Evolutionary conservation across 306 rosid genomes (phyloP), one percentile per base, ranked within the genome.

Genomic region (Medicago lupulina): DNA sequence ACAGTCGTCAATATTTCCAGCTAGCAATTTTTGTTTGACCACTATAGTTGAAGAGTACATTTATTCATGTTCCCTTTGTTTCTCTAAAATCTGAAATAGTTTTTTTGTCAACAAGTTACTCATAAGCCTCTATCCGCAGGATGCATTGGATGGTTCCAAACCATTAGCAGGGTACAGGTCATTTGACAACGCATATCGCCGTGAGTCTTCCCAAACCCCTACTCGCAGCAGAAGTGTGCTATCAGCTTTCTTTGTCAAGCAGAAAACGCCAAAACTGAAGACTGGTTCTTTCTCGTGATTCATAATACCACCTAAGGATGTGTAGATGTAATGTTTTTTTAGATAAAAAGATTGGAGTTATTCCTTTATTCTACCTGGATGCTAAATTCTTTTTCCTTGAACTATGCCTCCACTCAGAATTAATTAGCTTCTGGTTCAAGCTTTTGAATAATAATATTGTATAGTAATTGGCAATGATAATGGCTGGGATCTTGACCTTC

Each of bases 161-260:
- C 89, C 90, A 9, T 57, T 90, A 85, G 83, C 89, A 51, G 72
- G 85, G 18, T 86, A 76, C 87, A 87, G 89, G 83, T 94, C 98
- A 77, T 89, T 95, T 72, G 99, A 87, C 74, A 76, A 79, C 85
- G 88, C 59, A 80, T 87, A 81, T 71, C 91, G 95, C 63, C 92
- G 85, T 13, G 84, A 28, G 31, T 28, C 31, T 28, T 28, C 81
- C 61, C 88, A 77, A 55, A 82, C 75, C 71, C 96, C 95, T 40
- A 76, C 81, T 83, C 97, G 97, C 71, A 95, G 99, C 83, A 95
- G 85, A 86, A 95, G 99, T 65, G 79, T 95, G 82, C 88, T 95
- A 73, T 86, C 98, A 38, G 84, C 97, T 23, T 92, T 95, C 92
- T 95, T 95, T 77, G 97, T 43, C 41, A 95, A 89, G 81, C 97